Conservation (phyloP, 2,329 filamentous ascomycete species). For the Aspergillus transmontanensis region DNA sequence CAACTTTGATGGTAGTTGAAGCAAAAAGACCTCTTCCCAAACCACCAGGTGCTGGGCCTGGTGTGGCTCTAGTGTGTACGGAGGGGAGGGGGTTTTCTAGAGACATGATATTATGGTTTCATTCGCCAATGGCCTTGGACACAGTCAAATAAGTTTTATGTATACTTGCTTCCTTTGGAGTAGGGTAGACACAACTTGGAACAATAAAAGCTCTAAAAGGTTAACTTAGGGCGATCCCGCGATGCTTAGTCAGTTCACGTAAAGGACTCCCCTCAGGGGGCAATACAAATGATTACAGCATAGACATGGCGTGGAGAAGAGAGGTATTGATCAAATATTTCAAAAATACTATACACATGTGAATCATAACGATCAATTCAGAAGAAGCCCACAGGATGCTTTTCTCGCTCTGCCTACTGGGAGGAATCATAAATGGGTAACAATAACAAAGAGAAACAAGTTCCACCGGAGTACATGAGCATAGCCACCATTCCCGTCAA, state of each 20-base stretch:
- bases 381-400: constrained; percentile 24
- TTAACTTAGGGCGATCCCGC: background rate
- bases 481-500: constrained; percentile 10
- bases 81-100: background rate
- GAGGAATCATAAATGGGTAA: constrained; percentile 15
- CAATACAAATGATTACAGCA: background rate
- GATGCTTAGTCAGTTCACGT: constrained; percentile 1
- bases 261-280: background rate
- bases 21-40: constrained; percentile 61
- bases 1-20: constrained; percentile 48
- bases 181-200: too few species aligned
- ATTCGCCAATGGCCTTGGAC: background rate
- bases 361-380: constrained; percentile 16
- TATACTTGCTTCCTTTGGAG: background rate
- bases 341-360: constrained; percentile 6
- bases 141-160: background rate
- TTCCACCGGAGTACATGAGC: constrained; percentile 16
- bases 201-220: background rate
- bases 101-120: background rate
- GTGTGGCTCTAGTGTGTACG: constrained; percentile 25
- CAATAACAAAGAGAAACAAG: constrained; percentile 15
- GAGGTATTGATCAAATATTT: background rate
- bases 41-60: constrained; percentile 27
- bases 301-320: background rate
- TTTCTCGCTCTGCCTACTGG: constrained; percentile 33